phyloP scores from a whole-genome alignment of 306 rosid genomes.

The Malus domestica region ASM211411v1 NC_041799.1:31883501-31884000 shows the following conservation, averaged over 20 bases:
- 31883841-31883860: neutral
- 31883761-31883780: conserved; percentile 33
- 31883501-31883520: too few species aligned
- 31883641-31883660: neutral
- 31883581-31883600: too few species aligned
- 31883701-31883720: neutral
- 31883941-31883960: rapidly evolving
- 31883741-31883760: neutral
- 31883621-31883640: neutral
- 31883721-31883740: neutral
- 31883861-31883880: too few species aligned
- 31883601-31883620: neutral
- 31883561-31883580: too few species aligned
- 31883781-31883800: conserved; percentile 14
- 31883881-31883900: too few species aligned
- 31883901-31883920: too few species aligned
- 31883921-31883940: too few species aligned
- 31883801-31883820: neutral
- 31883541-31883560: too few species aligned
- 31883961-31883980: too few species aligned
- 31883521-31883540: too few species aligned
- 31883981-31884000: too few species aligned
- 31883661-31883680: neutral
- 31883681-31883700: neutral
- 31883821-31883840: neutral